A percentile compares a stretch with the other conserved stretches of the same genome.
These are phyloP conservation scores for Eucalyptus victrix DNA, from an alignment of 345 rosid species.

Conservation along the genomic window DNA sequence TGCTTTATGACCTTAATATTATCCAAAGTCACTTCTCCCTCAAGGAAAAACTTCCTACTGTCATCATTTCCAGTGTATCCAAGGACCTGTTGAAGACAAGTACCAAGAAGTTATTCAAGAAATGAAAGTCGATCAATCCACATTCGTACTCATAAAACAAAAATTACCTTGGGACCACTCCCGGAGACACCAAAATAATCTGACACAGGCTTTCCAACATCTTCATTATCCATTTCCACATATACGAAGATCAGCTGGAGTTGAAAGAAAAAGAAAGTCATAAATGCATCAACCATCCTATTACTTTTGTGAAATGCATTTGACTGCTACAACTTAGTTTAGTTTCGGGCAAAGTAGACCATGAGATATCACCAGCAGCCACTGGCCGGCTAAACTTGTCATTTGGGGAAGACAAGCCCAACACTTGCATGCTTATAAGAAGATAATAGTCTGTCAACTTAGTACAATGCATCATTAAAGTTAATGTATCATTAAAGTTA, in stretches of 20 bases:
- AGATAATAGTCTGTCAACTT: background rate
- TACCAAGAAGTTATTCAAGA: background rate
- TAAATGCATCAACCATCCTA: background rate
- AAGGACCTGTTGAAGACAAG: slow-evolving; percentile 36
- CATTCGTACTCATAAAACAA: background rate
- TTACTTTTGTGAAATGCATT: background rate
- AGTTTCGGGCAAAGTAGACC: background rate
- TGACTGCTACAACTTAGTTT: background rate
- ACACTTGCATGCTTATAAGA: background rate
- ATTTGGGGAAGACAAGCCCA: background rate
- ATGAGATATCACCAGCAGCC: background rate
- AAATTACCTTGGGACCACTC: slow-evolving; percentile 47
- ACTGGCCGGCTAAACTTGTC: background rate
- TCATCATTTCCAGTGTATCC: slow-evolving; percentile 91
- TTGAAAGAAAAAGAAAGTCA: background rate
- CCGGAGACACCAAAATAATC: slow-evolving; percentile 84
- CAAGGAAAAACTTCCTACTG: slow-evolving; percentile 48
- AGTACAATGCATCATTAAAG: background rate
- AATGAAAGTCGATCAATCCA: background rate
- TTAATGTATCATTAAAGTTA: background rate
- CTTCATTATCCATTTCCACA: slow-evolving; percentile 91
- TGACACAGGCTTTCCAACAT: slow-evolving; percentile 82
- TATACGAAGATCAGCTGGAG: slow-evolving; percentile 79
- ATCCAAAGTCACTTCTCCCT: slow-evolving; percentile 56
- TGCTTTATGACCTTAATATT: slow-evolving; percentile 50